A percentile compares a stretch with the other conserved stretches of the same genome.
These are phyloP conservation scores for Entomortierella beljakovae DNA, from an alignment of 192 early-diverging fungal genomes.

Conservation along the genomic window DNA sequence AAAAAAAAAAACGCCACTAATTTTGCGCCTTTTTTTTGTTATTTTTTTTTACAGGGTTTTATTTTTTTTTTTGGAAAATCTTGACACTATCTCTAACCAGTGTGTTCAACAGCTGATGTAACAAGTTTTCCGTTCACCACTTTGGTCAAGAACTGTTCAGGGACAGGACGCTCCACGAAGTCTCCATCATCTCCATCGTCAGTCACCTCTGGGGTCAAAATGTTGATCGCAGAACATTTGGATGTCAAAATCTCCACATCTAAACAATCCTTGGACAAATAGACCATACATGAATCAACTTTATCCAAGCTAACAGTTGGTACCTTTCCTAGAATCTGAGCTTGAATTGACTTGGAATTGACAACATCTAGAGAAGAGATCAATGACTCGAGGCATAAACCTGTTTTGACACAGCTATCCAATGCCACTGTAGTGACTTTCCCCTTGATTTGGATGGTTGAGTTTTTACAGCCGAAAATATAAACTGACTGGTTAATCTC, in stretches of 20 bases:
- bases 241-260: constrained; percentile 91
- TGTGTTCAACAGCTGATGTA: constrained; percentile 88
- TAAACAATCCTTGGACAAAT: constrained; percentile 79
- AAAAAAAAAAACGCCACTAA: not conserved
- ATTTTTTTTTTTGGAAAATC: too few species aligned
- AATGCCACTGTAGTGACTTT: constrained; percentile 92
- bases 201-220: constrained; percentile 80
- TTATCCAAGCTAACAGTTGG: constrained; percentile 94
- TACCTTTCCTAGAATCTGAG: constrained; percentile 85
- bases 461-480: constrained; percentile 94
- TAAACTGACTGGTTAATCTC: constrained; percentile 92
- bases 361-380: constrained; percentile 91
- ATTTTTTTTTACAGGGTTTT: not conserved
- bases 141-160: constrained; percentile 94
- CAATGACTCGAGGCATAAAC: constrained; percentile 83
- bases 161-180: constrained; percentile 86
- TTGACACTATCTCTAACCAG: constrained; percentile 53
- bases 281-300: constrained; percentile 93
- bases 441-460: constrained; percentile 89
- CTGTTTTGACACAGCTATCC: constrained; percentile 92
- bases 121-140: constrained; percentile 85
- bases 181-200: constrained; percentile 73
- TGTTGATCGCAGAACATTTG: constrained; percentile 94
- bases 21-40: not conserved
- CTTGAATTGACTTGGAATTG: constrained; percentile 88